Conservation (phyloP, 768 basidiomycete species). For the Trichaptum fuscoviolaceum region DNA sequence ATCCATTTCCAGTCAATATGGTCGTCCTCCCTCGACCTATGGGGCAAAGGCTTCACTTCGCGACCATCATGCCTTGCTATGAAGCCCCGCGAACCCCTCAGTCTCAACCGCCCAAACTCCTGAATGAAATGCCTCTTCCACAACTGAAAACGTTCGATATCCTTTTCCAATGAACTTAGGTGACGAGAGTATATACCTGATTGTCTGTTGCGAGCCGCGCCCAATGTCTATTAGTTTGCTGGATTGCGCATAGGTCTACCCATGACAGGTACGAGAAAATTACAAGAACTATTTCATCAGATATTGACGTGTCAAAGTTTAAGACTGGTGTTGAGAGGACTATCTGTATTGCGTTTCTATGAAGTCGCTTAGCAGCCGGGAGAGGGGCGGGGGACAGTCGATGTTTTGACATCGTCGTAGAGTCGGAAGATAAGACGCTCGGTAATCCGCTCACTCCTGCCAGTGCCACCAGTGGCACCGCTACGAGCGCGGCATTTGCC, state of each 20-base stretch:
- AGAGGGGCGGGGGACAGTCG: slow-evolving; percentile 40
- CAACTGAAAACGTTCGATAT: slow-evolving; percentile 33
- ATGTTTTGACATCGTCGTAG: slow-evolving; percentile 44
- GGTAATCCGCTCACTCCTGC: not conserved
- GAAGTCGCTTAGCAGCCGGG: slow-evolving; percentile 56
- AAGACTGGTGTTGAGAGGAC: slow-evolving; percentile 12
- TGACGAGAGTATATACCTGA: slow-evolving; percentile 40
- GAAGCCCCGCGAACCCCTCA: slow-evolving; percentile 65
- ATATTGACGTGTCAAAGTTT: slow-evolving; percentile 54
- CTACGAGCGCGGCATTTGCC: not conserved
- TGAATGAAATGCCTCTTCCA: slow-evolving; percentile 65
- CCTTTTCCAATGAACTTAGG: slow-evolving; percentile 11
- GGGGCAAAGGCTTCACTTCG: slow-evolving; percentile 55
- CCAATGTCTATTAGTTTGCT: slow-evolving; percentile 62
- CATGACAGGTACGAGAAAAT: slow-evolving; percentile 70
- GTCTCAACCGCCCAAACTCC: slow-evolving; percentile 60
- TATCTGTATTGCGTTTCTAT: slow-evolving; percentile 19
- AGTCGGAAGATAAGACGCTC: not conserved
- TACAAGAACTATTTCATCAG: slow-evolving; percentile 69
- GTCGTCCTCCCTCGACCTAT: slow-evolving; percentile 36
- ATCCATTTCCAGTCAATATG: slow-evolving; percentile 78
- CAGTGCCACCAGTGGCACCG: too few species aligned
- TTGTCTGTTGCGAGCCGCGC: slow-evolving; percentile 61
- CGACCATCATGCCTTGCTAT: slow-evolving; percentile 50
- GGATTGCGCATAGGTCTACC: slow-evolving; percentile 60